These are phyloP conservation scores for Schizothecium vesticola DNA, from an alignment of 495 filamentous ascomycete species.

Conservation along the genomic window DNA sequence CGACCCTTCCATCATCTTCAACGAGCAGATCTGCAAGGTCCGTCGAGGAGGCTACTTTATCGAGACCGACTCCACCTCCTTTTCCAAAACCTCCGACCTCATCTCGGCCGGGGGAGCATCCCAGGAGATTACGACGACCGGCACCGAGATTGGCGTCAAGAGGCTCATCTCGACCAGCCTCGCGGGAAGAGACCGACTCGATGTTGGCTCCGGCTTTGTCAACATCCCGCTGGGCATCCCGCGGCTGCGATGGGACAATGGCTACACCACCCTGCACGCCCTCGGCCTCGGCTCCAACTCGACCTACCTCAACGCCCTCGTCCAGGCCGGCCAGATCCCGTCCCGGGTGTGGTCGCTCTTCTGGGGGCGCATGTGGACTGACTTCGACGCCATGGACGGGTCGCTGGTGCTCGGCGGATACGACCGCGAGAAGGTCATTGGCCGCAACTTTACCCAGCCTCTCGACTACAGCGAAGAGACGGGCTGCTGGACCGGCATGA, in stretches of 20 bases:
- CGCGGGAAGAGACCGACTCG: not conserved
- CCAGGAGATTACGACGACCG: constrained; percentile 10
- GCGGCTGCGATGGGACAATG: constrained; percentile 12
- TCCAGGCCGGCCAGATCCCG: constrained; percentile 29
- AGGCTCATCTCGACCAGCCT: constrained; percentile 17
- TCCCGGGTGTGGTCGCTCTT: constrained; percentile 38
- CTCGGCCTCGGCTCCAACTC: constrained; percentile 39
- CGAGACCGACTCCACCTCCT: constrained; percentile 15
- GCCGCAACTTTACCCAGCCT: constrained; percentile 25
- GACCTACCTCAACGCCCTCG: constrained; percentile 34
- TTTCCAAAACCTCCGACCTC: constrained; percentile 13
- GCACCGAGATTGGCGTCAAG: constrained; percentile 12
- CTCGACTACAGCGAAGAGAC: constrained; percentile 17
- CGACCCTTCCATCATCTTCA: constrained; percentile 13
- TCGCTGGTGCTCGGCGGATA: constrained; percentile 41
- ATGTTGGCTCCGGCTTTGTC: not conserved
- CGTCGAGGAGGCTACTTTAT: constrained; percentile 13
- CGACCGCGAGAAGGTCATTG: constrained; percentile 37
- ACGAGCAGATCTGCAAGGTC: constrained; percentile 18
- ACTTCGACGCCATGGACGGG: constrained; percentile 31
- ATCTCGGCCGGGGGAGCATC: constrained; percentile 14
- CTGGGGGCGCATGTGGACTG: constrained; percentile 38
- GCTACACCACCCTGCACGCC: constrained; percentile 18
- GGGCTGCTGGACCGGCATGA: constrained; percentile 30
- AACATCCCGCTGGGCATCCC: constrained; percentile 20